Conservation (phyloP, 164 flowering plant species). For the Vitis rupestris region DNA sequence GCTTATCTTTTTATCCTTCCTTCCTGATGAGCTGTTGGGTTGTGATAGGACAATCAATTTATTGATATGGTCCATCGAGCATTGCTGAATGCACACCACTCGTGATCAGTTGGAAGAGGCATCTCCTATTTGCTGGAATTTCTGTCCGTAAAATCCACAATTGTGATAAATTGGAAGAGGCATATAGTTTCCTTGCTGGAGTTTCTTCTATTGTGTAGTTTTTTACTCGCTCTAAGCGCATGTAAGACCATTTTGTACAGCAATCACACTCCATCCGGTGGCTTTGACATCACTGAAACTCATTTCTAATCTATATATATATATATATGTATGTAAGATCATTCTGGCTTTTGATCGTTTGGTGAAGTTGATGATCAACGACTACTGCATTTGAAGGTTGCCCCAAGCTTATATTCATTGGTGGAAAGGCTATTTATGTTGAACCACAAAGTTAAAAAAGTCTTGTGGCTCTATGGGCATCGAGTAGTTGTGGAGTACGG, state of each 20-base stretch:
- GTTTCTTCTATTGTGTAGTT: slow-evolving; percentile 15
- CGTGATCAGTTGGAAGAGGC: slow-evolving; percentile 10
- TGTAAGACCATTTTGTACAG: slow-evolving; percentile 9
- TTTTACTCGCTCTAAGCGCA: background rate
- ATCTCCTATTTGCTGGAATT: background rate
- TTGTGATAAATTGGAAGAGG: slow-evolving; percentile 11
- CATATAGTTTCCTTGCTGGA: background rate
- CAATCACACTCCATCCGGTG: background rate
- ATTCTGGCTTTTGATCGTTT: slow-evolving; percentile 2
- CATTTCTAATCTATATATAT: no score
- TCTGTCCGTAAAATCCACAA: slow-evolving; percentile 10
- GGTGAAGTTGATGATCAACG: background rate
- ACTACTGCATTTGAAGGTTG: no score
- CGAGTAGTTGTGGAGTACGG: no score
- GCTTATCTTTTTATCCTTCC: background rate
- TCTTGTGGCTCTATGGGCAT: no score
- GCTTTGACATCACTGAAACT: background rate
- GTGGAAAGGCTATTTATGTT: no score
- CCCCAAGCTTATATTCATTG: no score
- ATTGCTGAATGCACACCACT: slow-evolving; percentile 40
- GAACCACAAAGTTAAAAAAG: no score
- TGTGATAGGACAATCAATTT: slow-evolving; percentile 46
- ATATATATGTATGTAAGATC: background rate
- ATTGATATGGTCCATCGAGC: slow-evolving; percentile 50
- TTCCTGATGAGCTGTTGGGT: background rate